A percentile compares a stretch with the other conserved stretches of the same genome.
Evolutionary conservation across 345 rosid genomes (phyloP).

Genomic region (Dovyalis caffra): DNA sequence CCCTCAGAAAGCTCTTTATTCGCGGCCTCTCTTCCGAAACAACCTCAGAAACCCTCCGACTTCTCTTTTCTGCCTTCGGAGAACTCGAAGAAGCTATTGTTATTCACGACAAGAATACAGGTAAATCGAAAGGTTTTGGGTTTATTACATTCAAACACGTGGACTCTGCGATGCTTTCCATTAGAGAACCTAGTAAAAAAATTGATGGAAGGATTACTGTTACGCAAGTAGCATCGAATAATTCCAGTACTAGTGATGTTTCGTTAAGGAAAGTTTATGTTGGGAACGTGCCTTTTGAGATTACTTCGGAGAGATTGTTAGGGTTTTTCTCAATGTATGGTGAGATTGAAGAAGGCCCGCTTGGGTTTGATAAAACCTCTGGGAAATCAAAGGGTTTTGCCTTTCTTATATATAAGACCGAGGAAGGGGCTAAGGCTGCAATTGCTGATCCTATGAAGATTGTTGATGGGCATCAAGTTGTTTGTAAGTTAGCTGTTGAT

Average conservation of each 20-base stretch:
- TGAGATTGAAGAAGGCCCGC: constrained; percentile 48
- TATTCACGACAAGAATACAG: constrained; percentile 31
- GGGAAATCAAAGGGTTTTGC: constrained; percentile 47
- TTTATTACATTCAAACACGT: constrained; percentile 29
- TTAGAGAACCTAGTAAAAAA: constrained; percentile 41
- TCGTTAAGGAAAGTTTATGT: constrained; percentile 41
- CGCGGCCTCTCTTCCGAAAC: constrained; percentile 27
- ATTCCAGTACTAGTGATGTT: constrained; percentile 17
- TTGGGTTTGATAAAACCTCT: constrained; percentile 44
- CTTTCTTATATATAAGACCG: constrained; percentile 41
- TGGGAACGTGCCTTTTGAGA: constrained; percentile 36
- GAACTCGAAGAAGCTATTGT: constrained; percentile 35
- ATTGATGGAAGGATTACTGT: constrained; percentile 41
- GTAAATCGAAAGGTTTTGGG: constrained; percentile 35
- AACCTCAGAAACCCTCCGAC: constrained; percentile 25
- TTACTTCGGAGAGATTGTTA: constrained; percentile 36
- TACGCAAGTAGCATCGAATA: constrained; percentile 32
- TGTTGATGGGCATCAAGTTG: constrained; percentile 40
- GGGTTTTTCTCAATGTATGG: constrained; percentile 33
- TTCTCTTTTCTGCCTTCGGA: constrained; percentile 26
- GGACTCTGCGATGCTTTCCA: constrained; percentile 27
- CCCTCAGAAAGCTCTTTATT: constrained; percentile 29
- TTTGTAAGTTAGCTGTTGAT: constrained; percentile 34
- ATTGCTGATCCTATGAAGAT: constrained; percentile 38
- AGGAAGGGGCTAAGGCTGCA: constrained; percentile 40